These are phyloP conservation scores for Kalmanozyma brasiliensis DNA, from an alignment of 1,284 basidiomycete species.

Conservation along the genomic window DNA sequence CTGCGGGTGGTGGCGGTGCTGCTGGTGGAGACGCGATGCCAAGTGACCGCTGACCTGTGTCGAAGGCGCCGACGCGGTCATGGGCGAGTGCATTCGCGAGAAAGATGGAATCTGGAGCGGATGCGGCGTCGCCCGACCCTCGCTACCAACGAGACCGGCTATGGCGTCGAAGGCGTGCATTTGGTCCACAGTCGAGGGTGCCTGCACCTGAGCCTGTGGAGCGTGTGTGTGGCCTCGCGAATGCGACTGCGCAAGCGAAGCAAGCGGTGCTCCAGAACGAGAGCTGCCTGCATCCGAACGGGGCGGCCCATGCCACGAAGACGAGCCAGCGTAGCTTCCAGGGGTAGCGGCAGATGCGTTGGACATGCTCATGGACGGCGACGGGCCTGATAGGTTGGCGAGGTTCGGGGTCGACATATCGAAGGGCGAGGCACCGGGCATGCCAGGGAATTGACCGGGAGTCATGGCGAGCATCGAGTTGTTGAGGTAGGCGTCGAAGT, in stretches of 20 bases:
- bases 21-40: not conserved
- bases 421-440: constrained; percentile 32
- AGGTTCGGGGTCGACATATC: constrained; percentile 32
- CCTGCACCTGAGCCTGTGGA: constrained; percentile 7
- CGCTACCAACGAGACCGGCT: constrained; percentile 9
- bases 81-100: constrained; percentile 35
- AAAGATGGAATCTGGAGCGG: constrained; percentile 38
- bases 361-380: constrained; percentile 22
- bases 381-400: constrained; percentile 16
- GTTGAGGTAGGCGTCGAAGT: constrained; percentile 42
- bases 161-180: constrained; percentile 23
- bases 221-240: constrained; percentile 2
- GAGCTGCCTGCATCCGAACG: constrained; percentile 28
- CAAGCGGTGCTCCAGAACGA: constrained; percentile 14
- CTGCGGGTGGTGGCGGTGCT: constrained; percentile 1
- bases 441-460: constrained; percentile 18
- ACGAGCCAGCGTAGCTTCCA: constrained; percentile 30
- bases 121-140: constrained; percentile 9
- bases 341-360: constrained; percentile 31
- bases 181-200: constrained; percentile 9
- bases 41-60: constrained; percentile 9
- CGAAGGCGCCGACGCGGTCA: constrained; percentile 3
- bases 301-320: constrained; percentile 23
- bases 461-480: constrained; percentile 43
- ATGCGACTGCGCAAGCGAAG: constrained; percentile 12